Evolutionary conservation across 306 rosid species (phyloP), one percentile per base, ranked within the genome.

Genomic region (Trifolium pratense): DNA sequence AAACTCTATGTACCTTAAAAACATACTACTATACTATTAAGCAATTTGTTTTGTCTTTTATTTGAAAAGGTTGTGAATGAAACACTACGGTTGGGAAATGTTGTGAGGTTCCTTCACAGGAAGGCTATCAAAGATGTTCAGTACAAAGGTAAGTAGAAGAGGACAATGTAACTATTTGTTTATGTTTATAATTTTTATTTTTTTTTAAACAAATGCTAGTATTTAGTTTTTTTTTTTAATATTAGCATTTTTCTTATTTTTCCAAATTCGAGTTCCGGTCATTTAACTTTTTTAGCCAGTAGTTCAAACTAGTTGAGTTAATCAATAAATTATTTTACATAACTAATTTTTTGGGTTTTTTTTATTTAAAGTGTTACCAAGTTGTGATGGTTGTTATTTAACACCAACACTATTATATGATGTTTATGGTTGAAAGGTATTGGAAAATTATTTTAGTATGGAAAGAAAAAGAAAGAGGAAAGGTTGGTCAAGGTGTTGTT

Each of bases 81-180:
- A 88, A 93, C 98, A 69, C 90, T 93, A 25, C 73, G 97, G 78
- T 83, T 90, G 9, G 98, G 98, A 26, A 93, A 93, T 70, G 96
- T 93, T 5, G 98, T 93, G 81, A 86, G 98, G 70, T 93, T 87
- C 76, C 91, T 91, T 26, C 98, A 93, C 81, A 87, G 98, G 64
- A 93, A 89, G 86, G 96, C 97, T 63, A 34, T 93, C n/a, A 87
- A 89, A 73, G 97, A 93, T 82, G 93, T 93, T 53, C 81, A 82
- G 70, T 93, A 89, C 83, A 87, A 85, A 93, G 98, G 98, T 91
- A 32, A 62, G 49, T 40, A 59, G 8, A 18, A 17, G 6, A 52
- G 58, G 5, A 49, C 4, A 16, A 49, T 43, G 3, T 16, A n/a
- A 5, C 55, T n/a, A 48, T 12, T 42, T 42, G 5, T 42, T 36